phyloP scores from a whole-genome alignment of 441 rosid genomes.

The Adansonia madagascariensis region DNA sequence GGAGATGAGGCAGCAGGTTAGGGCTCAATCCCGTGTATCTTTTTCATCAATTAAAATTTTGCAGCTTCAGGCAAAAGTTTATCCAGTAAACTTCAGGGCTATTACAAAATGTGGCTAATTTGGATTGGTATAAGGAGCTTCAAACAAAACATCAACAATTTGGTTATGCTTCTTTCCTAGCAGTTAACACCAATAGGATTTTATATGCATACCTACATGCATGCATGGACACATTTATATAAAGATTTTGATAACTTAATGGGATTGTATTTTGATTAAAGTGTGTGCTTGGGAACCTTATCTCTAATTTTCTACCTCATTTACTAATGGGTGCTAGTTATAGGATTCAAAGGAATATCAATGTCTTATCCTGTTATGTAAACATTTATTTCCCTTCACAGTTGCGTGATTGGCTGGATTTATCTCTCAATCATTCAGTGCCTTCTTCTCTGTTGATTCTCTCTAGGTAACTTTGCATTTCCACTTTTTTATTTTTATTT shows the following conservation, averaged over 20 bases:
- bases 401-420: slow-evolving; percentile 74
- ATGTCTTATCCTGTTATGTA: slow-evolving; percentile 25
- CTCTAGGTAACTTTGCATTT: slow-evolving; percentile 50
- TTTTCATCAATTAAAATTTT: slow-evolving; percentile 16
- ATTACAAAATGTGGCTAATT: neutral
- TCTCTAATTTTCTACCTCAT: neutral
- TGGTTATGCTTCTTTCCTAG: neutral
- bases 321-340: neutral
- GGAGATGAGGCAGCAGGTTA: slow-evolving; percentile 92
- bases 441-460: slow-evolving; percentile 77
- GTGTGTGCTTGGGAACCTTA: neutral
- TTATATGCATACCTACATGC: neutral
- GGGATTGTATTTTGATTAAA: neutral
- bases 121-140: neutral
- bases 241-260: neutral
- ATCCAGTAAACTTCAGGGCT: neutral
- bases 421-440: slow-evolving; percentile 67
- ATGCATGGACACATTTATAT: neutral
- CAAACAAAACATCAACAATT: neutral
- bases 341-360: neutral
- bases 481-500: slow-evolving; percentile 22
- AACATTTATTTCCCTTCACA: slow-evolving; percentile 41
- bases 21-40: neutral
- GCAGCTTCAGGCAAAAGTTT: neutral
- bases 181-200: neutral